Base-by-base conservation (phyloP, 805 yeast genomes). In the Saccharomycopsis sp. region DNA sequence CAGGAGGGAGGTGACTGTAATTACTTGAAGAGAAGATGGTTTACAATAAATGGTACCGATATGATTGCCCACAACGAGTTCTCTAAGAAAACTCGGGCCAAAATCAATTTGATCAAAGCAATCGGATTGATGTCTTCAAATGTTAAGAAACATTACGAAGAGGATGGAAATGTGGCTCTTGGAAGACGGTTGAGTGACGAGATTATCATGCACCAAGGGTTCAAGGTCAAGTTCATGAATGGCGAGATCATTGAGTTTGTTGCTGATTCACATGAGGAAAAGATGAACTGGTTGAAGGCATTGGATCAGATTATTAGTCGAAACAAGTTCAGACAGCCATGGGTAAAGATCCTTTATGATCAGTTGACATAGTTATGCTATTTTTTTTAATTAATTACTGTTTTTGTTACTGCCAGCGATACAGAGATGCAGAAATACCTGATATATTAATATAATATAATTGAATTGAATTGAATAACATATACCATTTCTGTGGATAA, bases 1-100 rank as follows among this genome's bases (percentile, higher is more conserved):
- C 98, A 92, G 72, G 89, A 86, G 67, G 98, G 98, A 19, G 97
- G 97, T 8, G 98, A 92, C 72, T 81, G 94, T 64, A 80, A 78
- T 15, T 74, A 77, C 29, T 82, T 92, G 84, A 82, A 87, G 64
- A 81, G 87, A 63, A 78, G 97, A 58, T 89, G 72, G 72, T 90
- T 86, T 73, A 84, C 80, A 63, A 75, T 92, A n/a, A 75, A 79
- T 52, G 96, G 93, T 0, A 79, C 84, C 7, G 81, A 84, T 41
- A 73, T 92, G 64, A 76, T 84, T 56, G 97, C 97, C 0, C 89
- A 86, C 67, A 85, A 88, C 64, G 94, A 86, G 63, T 75, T 75
- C 29, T 75, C 86, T 1, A 82, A 75, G 69, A 86, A 84, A 66
- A 81, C 93, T 0, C 77, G 90, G 60, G 89, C 94, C 24, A 82